These are phyloP conservation scores for Psidium friedrichsthalianum DNA, from an alignment of 345 rosid species.

Conservation along the genomic window DNA sequence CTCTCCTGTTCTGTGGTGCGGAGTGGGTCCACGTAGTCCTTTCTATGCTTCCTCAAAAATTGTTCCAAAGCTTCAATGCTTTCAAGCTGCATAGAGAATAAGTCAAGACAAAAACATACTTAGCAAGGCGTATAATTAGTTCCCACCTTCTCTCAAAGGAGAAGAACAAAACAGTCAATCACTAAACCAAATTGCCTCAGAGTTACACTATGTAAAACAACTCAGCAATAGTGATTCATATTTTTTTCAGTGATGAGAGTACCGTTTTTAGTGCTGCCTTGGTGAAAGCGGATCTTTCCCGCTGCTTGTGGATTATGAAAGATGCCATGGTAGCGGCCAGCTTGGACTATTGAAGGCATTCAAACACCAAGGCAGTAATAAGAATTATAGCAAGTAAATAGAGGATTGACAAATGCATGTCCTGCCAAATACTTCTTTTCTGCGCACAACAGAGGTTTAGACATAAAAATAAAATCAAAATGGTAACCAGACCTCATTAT, in stretches of 20 bases:
- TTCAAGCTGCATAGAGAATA: slow-evolving; percentile 33
- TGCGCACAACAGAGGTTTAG: not conserved
- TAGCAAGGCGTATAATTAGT: not conserved
- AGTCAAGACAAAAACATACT: not conserved
- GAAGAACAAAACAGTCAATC: not conserved
- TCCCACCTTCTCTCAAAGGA: not conserved
- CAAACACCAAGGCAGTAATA: not conserved
- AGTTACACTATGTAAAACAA: not conserved
- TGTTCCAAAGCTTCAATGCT: slow-evolving; percentile 66
- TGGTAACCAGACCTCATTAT: slow-evolving; percentile 39
- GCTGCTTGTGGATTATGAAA: slow-evolving; percentile 68
- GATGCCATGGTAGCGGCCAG: slow-evolving; percentile 71
- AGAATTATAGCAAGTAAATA: not conserved
- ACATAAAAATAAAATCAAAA: not conserved
- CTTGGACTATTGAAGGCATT: slow-evolving; percentile 33
- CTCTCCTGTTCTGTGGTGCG: slow-evolving; percentile 80
- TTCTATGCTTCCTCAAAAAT: slow-evolving; percentile 65
- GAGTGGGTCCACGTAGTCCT: slow-evolving; percentile 76
- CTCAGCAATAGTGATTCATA: not conserved
- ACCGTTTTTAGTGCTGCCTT: slow-evolving; percentile 71
- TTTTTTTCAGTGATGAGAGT: not conserved
- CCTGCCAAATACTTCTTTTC: not conserved
- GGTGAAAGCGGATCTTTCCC: slow-evolving; percentile 48
- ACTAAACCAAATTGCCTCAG: not conserved
- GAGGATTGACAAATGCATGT: not conserved